phyloP scores from a whole-genome alignment of 2,329 filamentous ascomycete genomes.

The Elsinoe perseae region DNA sequence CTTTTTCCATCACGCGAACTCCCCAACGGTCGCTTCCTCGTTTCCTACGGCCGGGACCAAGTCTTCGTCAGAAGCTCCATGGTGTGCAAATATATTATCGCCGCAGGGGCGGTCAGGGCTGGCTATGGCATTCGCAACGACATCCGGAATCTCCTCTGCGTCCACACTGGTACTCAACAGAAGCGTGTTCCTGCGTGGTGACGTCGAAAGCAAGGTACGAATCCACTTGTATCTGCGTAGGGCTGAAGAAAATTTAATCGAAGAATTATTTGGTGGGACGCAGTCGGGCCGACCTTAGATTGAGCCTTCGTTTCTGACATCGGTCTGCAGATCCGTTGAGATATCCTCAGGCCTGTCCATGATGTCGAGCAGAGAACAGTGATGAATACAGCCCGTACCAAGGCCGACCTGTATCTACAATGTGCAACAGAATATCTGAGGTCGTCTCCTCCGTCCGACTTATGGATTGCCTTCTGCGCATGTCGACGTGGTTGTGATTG shows the following conservation, averaged over 20 bases:
- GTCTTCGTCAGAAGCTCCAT: background rate
- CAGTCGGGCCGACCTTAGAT: background rate
- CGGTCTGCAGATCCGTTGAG: slow-evolving; percentile 1
- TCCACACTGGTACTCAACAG: background rate
- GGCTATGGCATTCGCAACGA: background rate
- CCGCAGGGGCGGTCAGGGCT: background rate
- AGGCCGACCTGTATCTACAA: no score
- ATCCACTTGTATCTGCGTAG: background rate
- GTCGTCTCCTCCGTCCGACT: no score
- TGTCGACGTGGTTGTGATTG: no score
- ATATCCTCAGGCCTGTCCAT: background rate
- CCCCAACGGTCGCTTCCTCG: background rate
- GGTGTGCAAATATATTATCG: background rate
- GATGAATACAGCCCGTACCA: no score
- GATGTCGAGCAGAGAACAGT: background rate
- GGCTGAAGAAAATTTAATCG: background rate
- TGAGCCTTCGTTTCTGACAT: background rate
- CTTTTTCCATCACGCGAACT: background rate
- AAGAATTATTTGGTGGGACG: background rate
- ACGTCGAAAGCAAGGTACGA: background rate
- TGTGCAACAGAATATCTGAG: no score
- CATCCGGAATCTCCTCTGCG: background rate
- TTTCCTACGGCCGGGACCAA: background rate
- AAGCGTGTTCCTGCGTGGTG: background rate
- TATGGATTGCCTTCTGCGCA: no score